Evolutionary conservation across 495 filamentous ascomycete species (phyloP).

Genomic region (Endocarpon pusillum): DNA sequence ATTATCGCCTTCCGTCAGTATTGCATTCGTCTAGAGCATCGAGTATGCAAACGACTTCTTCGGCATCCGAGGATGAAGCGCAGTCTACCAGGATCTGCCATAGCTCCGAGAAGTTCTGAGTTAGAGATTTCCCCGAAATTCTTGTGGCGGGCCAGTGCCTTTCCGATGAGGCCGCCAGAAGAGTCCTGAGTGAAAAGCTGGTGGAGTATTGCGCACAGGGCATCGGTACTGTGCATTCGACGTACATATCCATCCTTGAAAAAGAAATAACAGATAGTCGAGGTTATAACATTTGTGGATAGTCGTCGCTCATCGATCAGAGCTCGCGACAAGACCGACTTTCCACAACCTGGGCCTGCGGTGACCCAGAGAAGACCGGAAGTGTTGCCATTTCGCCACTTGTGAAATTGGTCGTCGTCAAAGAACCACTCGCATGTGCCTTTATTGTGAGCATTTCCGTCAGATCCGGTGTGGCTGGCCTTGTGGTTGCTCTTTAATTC

Average conservation of each 20-base stretch:
- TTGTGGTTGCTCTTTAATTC: too few relatives aligned
- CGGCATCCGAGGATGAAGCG: conserved; percentile 14
- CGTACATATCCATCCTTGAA: conserved; percentile 20
- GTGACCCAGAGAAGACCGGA: conserved; percentile 24
- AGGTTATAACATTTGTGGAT: conserved; percentile 7
- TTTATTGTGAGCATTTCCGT: too few relatives aligned
- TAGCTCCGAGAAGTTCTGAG: conserved; percentile 15
- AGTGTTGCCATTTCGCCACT: conserved; percentile 13
- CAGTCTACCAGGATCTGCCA: conserved; percentile 21
- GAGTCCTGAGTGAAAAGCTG: conserved; percentile 15
- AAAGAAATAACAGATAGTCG: conserved; percentile 23
- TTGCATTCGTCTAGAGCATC: conserved; percentile 29
- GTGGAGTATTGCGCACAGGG: conserved; percentile 20
- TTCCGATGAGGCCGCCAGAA: conserved; percentile 7
- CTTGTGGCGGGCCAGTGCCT: conserved; percentile 11
- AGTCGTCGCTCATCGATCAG: conserved; percentile 16
- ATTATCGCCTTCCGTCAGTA: conserved; percentile 5
- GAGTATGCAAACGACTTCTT: conserved; percentile 26
- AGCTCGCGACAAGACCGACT: conserved; percentile 21
- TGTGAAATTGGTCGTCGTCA: conserved; percentile 11
- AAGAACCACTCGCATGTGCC: conserved; percentile 25
- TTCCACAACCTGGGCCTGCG: conserved; percentile 25
- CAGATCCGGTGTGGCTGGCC: too few relatives aligned
- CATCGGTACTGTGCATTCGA: conserved; percentile 8
- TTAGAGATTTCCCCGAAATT: conserved; percentile 10